Base-by-base conservation (phyloP, 306 rosid species). In the Vigna reflexopilosa region DNA sequence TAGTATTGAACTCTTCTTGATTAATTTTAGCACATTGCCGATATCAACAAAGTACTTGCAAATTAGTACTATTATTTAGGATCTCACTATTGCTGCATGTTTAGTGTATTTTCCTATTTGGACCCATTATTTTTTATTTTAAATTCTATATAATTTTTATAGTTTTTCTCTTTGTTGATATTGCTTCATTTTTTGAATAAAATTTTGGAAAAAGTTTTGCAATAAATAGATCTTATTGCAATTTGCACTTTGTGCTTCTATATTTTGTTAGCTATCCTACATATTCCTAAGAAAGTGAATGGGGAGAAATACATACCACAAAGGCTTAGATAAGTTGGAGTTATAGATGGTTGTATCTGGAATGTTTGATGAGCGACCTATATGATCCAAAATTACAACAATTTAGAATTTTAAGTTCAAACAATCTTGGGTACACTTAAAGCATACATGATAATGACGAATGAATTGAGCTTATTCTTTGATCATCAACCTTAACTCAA, bases 211-310 rank as follows among this genome's bases (percentile, higher is more conserved):
- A 58, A 20, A 36, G 28, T 47, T 58, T 44, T 42, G n/a, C 45
- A 73, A 67, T n/a, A 44, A 61, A 77, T 52, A 67, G 22, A 50
- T 72, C 24, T 77, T 34, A 11, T 24, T 45, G 26, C 36, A 72
- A 42, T 26, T 36, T 62, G 82, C 74, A 70, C 52, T 74, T 38
- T 78, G 80, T 58, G 45, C 59, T 61, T 80, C n/a, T 64, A 75
- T 83, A 83, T 85, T 48, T 85, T 54, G 93, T 92, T 89, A 89
- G 73, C 88, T 77, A 67, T 87, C 94, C 54, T 89, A 92, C 98
- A 92, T 87, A 88, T 95, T 83, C 98, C 98, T 48, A 91, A 89
- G 87, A 91, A 82, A 77, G 93, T 90, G 78, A 91, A 89, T 95
- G 96, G 98, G 97, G 1, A 93, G 87, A 90, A 85, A 58, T 88